Percentiles rank a stretch among this genome's conserved stretches.
Conservation (phyloP, 495 filamentous ascomycete genomes). For the Thermothielavioides terrestris region DNA sequence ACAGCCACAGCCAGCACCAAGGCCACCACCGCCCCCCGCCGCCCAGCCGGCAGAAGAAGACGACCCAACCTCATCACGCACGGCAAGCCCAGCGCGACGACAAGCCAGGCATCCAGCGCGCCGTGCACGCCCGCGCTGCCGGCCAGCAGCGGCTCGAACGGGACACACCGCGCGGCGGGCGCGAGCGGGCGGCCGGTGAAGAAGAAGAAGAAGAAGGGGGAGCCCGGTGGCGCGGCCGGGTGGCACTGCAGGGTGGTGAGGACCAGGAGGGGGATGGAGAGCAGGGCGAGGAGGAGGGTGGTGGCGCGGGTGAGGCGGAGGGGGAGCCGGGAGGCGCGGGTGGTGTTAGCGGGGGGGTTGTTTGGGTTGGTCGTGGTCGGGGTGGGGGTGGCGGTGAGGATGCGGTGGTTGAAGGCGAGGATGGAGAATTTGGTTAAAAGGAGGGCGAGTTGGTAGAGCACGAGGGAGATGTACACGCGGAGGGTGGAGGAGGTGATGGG, state of each 20-base stretch:
- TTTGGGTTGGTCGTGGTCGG: background rate
- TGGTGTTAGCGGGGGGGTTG: slow-evolving; percentile 8
- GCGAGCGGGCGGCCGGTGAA: slow-evolving; percentile 33
- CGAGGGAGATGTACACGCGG: slow-evolving; percentile 21
- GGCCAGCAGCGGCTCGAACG: slow-evolving; percentile 28
- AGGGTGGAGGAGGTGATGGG: background rate
- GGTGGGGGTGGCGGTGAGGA: slow-evolving; percentile 24
- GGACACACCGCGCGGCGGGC: slow-evolving; percentile 23
- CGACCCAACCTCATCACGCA: slow-evolving; percentile 28
- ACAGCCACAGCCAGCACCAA: slow-evolving; percentile 28
- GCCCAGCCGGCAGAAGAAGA: no score
- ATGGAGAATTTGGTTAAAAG: slow-evolving; percentile 34
- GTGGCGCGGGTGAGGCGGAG: slow-evolving; percentile 23
- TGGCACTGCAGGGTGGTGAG: slow-evolving; percentile 35
- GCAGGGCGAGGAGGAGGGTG: slow-evolving; percentile 4
- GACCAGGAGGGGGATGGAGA: slow-evolving; percentile 28
- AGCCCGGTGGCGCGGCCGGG: slow-evolving; percentile 19
- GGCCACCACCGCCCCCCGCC: slow-evolving; percentile 26
- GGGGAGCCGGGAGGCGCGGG: background rate
- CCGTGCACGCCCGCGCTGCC: slow-evolving; percentile 28
- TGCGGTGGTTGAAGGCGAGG: slow-evolving; percentile 34
- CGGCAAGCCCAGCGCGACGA: slow-evolving; percentile 27
- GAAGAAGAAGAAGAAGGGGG: slow-evolving; percentile 27
- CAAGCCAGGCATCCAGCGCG: slow-evolving; percentile 30
- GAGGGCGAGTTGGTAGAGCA: slow-evolving; percentile 31